Conservation (phyloP, 140 eudicot species). For the Ambrosia hybrid region DNA sequence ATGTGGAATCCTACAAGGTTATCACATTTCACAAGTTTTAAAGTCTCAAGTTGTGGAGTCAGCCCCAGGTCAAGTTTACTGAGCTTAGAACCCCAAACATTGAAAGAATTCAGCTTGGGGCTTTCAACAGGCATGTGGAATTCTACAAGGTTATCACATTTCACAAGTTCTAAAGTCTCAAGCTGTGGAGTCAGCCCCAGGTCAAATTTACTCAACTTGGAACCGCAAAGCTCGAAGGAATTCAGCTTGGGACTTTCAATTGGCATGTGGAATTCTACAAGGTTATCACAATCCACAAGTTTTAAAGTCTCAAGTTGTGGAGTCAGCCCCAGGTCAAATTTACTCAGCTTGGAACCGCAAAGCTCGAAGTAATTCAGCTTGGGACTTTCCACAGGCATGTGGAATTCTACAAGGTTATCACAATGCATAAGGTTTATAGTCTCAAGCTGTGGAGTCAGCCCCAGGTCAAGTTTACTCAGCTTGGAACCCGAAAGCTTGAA, state of each 20-base stretch:
- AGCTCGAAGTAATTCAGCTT: background rate
- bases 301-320: background rate
- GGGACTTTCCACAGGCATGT: background rate
- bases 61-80: conserved; percentile 3
- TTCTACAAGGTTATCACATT: background rate
- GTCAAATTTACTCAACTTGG: background rate
- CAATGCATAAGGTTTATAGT: no score
- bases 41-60: background rate
- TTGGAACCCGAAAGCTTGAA: background rate
- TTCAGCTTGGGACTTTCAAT: no score
- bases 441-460: no score
- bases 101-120: conserved; percentile 4
- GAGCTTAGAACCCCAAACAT: background rate
- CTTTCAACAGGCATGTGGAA: background rate
- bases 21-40: background rate
- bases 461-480: no score
- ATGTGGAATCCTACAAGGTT: background rate
- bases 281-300: background rate
- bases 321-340: conserved; percentile 3
- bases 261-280: background rate
- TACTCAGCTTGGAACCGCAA: background rate
- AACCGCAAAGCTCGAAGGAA: background rate
- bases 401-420: background rate
- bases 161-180: background rate
- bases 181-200: no score